Evolutionary conservation across 2,329 filamentous ascomycete species (phyloP).

Genomic region (Paraphaeosphaeria sporulosa): DNA sequence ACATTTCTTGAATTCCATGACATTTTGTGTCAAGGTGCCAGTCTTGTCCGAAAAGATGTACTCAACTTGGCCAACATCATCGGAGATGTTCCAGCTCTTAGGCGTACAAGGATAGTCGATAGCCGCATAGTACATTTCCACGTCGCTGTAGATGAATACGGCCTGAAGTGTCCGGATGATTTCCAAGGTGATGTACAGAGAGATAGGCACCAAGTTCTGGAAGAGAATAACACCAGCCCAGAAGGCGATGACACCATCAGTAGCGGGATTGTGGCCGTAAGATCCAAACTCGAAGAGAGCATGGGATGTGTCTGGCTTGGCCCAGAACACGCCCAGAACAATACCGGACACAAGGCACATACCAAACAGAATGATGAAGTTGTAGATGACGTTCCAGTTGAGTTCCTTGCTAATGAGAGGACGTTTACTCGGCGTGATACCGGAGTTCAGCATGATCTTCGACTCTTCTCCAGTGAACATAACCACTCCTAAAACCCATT

Average conservation of each 20-base stretch:
- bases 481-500: constrained; percentile 93
- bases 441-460: constrained; percentile 99
- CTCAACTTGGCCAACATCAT: constrained; percentile 96
- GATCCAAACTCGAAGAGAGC: constrained; percentile 86
- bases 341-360: constrained; percentile 91
- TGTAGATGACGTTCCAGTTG: constrained; percentile 97
- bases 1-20: constrained; percentile 99
- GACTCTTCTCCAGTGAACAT: constrained; percentile 95
- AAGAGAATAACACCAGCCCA: constrained; percentile 95
- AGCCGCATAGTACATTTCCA: constrained; percentile 95
- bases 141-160: constrained; percentile 96
- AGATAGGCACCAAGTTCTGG: constrained; percentile 98
- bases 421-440: constrained; percentile 92
- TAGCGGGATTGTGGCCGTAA: constrained; percentile 72
- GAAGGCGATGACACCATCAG: constrained; percentile 95
- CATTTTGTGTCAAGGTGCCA: constrained; percentile 87
- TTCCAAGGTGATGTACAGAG: constrained; percentile 95
- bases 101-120: constrained; percentile 95
- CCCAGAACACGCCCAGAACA: constrained; percentile 85
- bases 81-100: constrained; percentile 98
- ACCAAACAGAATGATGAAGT: constrained; percentile 85
- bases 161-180: constrained; percentile 93
- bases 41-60: constrained; percentile 99
- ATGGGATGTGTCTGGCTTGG: constrained; percentile 74
- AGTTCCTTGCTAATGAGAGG: constrained; percentile 89